A percentile compares a stretch with the other conserved stretches of the same genome.
phyloP scores from a whole-genome alignment of 2,329 filamentous ascomycete genomes.

The Trichoderma asperellum region DNA sequence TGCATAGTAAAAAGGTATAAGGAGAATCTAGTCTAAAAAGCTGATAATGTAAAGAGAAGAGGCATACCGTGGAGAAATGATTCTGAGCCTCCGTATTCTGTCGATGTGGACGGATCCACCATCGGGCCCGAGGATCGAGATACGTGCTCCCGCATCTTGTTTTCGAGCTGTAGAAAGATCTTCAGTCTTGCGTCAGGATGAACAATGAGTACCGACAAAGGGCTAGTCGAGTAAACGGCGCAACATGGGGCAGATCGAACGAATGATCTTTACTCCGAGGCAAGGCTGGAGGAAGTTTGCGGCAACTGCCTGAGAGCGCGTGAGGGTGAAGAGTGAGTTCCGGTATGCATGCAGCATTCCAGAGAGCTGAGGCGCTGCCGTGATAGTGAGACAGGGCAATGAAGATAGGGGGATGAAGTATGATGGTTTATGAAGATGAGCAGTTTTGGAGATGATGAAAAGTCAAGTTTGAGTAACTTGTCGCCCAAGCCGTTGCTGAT shows the following conservation, averaged over 20 bases:
- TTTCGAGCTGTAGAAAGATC: constrained; percentile 5
- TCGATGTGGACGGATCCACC: not conserved
- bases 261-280: not conserved
- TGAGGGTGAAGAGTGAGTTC: not conserved
- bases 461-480: not conserved
- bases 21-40: not conserved
- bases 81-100: not conserved
- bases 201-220: constrained; percentile 24
- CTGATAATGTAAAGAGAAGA: not conserved
- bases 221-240: not conserved
- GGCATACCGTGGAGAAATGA: not conserved
- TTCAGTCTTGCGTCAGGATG: constrained; percentile 25
- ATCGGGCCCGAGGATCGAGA: not conserved
- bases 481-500: not conserved
- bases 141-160: not conserved
- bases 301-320: constrained; percentile 4
- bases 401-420: constrained; percentile 1
- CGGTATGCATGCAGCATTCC: constrained; percentile 30
- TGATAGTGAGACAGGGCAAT: constrained; percentile 22
- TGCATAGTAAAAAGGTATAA: not conserved
- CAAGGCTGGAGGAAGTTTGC: constrained; percentile 10
- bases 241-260: not conserved
- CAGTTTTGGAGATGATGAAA: not conserved
- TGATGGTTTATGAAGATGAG: not conserved
- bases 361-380: not conserved